Conservation (phyloP, 139 green algal species). For the Ulvella scutata region DNA sequence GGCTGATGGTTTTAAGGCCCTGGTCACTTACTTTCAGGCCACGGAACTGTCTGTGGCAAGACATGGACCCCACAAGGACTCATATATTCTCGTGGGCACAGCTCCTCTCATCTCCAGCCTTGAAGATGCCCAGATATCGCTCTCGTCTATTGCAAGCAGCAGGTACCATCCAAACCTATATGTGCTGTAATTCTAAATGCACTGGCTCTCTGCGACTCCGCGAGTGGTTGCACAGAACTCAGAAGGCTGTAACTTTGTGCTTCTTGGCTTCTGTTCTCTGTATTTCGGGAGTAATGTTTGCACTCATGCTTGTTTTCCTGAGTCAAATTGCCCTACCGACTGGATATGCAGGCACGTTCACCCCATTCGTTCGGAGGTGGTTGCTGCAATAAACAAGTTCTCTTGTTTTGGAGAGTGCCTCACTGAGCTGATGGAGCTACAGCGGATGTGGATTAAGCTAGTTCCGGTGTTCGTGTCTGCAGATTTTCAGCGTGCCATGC, state of each 20-base stretch:
- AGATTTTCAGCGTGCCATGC: constrained; percentile 10
- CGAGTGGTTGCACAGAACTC: not conserved
- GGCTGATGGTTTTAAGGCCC: not conserved
- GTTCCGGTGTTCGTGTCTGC: constrained; percentile 1
- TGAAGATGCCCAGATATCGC: not conserved
- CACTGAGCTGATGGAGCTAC: constrained; percentile 8
- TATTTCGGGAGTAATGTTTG: no score
- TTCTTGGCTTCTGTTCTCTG: not conserved
- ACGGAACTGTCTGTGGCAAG: constrained; percentile 9
- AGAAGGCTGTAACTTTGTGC: not conserved
- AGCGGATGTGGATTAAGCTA: constrained; percentile 9
- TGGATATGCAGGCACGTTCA: not conserved
- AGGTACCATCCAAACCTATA: not conserved
- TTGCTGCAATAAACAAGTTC: constrained; percentile 13
- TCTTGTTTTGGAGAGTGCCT: not conserved
- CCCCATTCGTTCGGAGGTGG: not conserved
- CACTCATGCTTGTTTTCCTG: not conserved
- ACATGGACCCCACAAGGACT: not conserved
- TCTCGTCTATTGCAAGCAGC: not conserved
- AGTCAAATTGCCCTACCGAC: not conserved
- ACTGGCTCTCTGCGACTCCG: not conserved
- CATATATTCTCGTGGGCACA: not conserved
- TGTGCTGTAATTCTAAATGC: not conserved
- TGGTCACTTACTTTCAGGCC: constrained; percentile 14
- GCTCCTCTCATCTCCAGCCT: not conserved